These are phyloP conservation scores for Guillardia theta DNA, from an alignment of 78 protist species.

Conservation along the genomic window DNA sequence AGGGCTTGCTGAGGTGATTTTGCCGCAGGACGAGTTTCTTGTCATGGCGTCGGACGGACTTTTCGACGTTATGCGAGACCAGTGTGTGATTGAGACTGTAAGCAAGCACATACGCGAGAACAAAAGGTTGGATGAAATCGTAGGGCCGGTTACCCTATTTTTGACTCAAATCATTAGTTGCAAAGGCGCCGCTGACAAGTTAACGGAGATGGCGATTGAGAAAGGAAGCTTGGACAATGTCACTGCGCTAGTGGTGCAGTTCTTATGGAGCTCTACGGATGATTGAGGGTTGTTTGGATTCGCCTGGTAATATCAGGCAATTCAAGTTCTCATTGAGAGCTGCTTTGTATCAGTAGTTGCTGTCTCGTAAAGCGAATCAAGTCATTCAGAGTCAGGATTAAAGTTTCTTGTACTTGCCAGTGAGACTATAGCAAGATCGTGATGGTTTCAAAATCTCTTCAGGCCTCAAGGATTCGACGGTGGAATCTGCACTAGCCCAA, in stretches of 20 bases:
- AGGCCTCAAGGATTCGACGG: too few species aligned
- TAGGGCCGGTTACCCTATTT: too few species aligned
- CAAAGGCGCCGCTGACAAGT: background rate
- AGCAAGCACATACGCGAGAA: background rate
- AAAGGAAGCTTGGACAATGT: slow-evolving; percentile 18
- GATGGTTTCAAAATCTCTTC: too few species aligned
- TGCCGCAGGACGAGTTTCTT: background rate
- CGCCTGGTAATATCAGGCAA: too few species aligned
- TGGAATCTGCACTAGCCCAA: too few species aligned
- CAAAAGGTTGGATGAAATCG: background rate
- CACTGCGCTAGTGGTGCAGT: background rate
- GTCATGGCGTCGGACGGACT: slow-evolving; percentile 42
- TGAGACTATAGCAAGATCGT: too few species aligned
- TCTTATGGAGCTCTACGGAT: slow-evolving; percentile 3
- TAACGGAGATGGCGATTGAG: background rate
- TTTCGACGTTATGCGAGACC: slow-evolving; percentile 14
- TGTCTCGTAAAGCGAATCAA: too few species aligned
- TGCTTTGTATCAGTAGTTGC: too few species aligned
- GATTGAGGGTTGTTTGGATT: too few species aligned
- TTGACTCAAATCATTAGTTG: background rate
- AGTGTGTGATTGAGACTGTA: background rate
- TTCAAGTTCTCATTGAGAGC: too few species aligned
- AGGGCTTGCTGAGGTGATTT: background rate
- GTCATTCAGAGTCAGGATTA: too few species aligned
- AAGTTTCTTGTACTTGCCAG: too few species aligned